Evolutionary conservation across 1,284 basidiomycete genomes (phyloP).

Genomic region (Sphaerobolus stellatus): DNA sequence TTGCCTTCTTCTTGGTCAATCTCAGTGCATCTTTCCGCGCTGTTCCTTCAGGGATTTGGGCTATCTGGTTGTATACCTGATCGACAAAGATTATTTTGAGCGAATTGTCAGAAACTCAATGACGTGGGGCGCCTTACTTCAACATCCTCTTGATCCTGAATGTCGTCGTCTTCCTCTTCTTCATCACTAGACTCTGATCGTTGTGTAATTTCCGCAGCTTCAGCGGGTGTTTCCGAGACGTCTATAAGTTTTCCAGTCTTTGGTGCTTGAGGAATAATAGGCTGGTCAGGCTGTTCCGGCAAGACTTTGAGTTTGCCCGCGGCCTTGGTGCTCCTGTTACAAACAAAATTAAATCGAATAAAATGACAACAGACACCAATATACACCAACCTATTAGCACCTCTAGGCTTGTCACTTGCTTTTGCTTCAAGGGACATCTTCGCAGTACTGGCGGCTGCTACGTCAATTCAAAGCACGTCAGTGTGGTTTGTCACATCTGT

Average conservation of each 20-base stretch:
- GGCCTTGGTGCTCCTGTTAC: constrained; percentile 73
- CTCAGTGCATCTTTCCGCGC: constrained; percentile 87
- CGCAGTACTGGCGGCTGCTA: too few relatives aligned
- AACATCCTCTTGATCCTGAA: constrained; percentile 48
- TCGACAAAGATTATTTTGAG: constrained; percentile 9
- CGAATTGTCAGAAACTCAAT: constrained; percentile 4
- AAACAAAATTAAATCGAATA: not conserved
- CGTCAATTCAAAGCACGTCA: too few relatives aligned
- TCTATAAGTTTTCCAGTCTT: constrained; percentile 13
- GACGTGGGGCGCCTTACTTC: constrained; percentile 59
- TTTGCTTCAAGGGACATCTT: constrained; percentile 10
- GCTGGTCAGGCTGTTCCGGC: constrained; percentile 81
- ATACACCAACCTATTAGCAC: constrained; percentile 57
- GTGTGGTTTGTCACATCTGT: too few relatives aligned
- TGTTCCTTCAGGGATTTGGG: constrained; percentile 90
- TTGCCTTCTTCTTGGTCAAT: constrained; percentile 92
- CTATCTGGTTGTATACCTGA: constrained; percentile 86
- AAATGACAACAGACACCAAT: not conserved
- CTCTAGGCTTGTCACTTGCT: constrained; percentile 49
- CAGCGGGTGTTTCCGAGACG: constrained; percentile 1
- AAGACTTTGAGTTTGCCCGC: constrained; percentile 90
- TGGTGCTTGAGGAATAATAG: constrained; percentile 36
- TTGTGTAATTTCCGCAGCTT: not conserved
- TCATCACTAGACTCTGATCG: constrained; percentile 65
- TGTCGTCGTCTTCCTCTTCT: constrained; percentile 64